Conservation (phyloP, 345 rosid species). For the Eucalyptus globulus region DNA sequence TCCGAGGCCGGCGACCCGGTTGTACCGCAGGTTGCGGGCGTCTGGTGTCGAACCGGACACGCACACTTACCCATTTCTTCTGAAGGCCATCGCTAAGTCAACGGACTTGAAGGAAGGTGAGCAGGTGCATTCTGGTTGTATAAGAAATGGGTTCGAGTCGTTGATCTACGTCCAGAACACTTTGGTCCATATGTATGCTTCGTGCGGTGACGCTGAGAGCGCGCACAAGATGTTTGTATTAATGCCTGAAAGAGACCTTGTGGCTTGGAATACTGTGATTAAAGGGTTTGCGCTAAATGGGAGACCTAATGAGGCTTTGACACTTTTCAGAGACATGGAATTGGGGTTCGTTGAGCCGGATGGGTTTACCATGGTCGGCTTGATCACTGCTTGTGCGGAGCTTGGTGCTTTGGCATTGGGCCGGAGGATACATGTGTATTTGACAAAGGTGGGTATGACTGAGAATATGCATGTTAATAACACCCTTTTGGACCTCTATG, state of each 20-base stretch:
- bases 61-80: slow-evolving; percentile 78
- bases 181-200: slow-evolving; percentile 39
- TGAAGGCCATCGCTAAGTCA: slow-evolving; percentile 57
- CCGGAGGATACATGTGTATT: slow-evolving; percentile 49
- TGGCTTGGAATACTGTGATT: slow-evolving; percentile 92
- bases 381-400: slow-evolving; percentile 74
- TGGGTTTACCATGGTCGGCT: slow-evolving; percentile 67
- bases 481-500: slow-evolving; percentile 69
- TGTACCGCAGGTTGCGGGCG: slow-evolving; percentile 33
- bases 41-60: slow-evolving; percentile 50
- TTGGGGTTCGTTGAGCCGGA: slow-evolving; percentile 50
- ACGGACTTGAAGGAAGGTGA: slow-evolving; percentile 35
- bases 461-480: slow-evolving; percentile 39
- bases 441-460: slow-evolving; percentile 39
- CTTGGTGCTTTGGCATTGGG: slow-evolving; percentile 68
- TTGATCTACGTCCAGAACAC: slow-evolving; percentile 61
- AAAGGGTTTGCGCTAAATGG: slow-evolving; percentile 76
- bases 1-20: slow-evolving; percentile 37
- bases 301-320: slow-evolving; percentile 48
- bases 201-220: slow-evolving; percentile 30
- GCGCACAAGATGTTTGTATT: slow-evolving; percentile 56
- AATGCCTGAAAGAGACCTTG: slow-evolving; percentile 55
- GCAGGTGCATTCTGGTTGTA: slow-evolving; percentile 31
- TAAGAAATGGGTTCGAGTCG: slow-evolving; percentile 53
- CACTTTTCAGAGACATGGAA: slow-evolving; percentile 41